A percentile compares a stretch with the other conserved stretches of the same genome.
Conservation (phyloP, 495 filamentous ascomycete genomes). For the Hypoxylon crocopeplum region DNA sequence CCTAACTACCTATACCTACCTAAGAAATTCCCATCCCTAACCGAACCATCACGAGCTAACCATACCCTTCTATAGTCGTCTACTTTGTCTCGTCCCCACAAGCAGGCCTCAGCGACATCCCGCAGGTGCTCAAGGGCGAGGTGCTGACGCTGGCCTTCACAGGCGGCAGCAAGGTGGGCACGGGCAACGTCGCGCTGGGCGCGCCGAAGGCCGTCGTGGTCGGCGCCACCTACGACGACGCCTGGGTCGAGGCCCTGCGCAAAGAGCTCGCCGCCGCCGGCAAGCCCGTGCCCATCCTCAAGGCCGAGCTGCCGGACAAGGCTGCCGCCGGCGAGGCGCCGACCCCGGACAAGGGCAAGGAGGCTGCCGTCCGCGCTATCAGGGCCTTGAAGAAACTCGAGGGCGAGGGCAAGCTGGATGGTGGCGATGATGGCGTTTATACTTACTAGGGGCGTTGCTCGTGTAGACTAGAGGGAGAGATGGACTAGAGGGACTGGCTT, state of each 20-base stretch:
- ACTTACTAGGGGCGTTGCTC: slow-evolving; percentile 17
- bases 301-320: slow-evolving; percentile 1
- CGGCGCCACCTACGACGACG: slow-evolving; percentile 15
- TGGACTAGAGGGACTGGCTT: too few relatives aligned
- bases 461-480: too few relatives aligned
- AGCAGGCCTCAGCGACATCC: slow-evolving; percentile 18
- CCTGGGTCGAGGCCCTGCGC: slow-evolving; percentile 9
- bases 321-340: background rate
- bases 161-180: background rate
- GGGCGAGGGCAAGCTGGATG: slow-evolving; percentile 31
- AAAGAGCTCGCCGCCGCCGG: slow-evolving; percentile 2
- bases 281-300: slow-evolving; percentile 19
- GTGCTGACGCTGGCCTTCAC: slow-evolving; percentile 3
- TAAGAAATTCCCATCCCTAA: background rate
- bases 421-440: slow-evolving; percentile 17
- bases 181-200: background rate
- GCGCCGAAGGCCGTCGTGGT: slow-evolving; percentile 22
- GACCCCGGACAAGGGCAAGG: slow-evolving; percentile 1
- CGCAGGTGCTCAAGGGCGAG: slow-evolving; percentile 13
- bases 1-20: background rate
- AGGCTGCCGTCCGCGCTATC: slow-evolving; percentile 1
- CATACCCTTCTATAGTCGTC: slow-evolving; percentile 1
- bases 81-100: slow-evolving; percentile 17
- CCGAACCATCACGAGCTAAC: background rate
- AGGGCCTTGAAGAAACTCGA: slow-evolving; percentile 19